A percentile compares a stretch with the other conserved stretches of the same genome.
These are phyloP conservation scores for Cyclospora cayetanensis DNA, from an alignment of 169 alveolate genomes.

Conservation along the genomic window DNA sequence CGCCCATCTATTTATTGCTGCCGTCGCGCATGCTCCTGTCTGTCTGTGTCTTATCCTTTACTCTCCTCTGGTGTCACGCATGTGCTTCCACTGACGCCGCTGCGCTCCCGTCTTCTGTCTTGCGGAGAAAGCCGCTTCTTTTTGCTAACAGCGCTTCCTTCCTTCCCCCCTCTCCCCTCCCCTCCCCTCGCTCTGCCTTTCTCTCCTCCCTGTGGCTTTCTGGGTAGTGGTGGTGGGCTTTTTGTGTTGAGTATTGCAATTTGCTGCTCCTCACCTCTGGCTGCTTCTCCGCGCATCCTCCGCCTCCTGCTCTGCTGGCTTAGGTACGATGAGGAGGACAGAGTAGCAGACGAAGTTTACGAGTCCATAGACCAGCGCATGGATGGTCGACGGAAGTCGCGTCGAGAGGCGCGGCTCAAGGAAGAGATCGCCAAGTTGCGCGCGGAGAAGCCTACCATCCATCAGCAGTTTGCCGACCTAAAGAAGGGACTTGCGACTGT, in stretches of 20 bases:
- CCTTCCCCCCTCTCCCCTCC: too few relatives aligned
- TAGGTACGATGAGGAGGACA: constrained; percentile 94
- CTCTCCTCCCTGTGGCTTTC: not conserved
- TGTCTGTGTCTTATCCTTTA: too few relatives aligned
- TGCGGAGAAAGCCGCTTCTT: too few relatives aligned
- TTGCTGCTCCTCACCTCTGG: not conserved
- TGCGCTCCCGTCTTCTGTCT: too few relatives aligned
- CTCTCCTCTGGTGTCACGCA: too few relatives aligned
- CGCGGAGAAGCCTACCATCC: constrained; percentile 84
- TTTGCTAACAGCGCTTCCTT: too few relatives aligned
- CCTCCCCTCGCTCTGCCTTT: not conserved
- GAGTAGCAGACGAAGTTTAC: constrained; percentile 93
- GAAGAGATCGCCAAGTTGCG: constrained; percentile 88
- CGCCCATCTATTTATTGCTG: too few relatives aligned
- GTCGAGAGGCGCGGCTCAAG: constrained; percentile 89
- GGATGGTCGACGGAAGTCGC: constrained; percentile 90
- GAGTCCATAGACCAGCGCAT: constrained; percentile 90
- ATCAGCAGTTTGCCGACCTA: constrained; percentile 76
- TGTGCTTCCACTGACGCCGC: too few relatives aligned
- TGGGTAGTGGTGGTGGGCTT: not conserved
- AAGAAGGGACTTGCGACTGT: constrained; percentile 75
- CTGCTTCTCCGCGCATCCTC: not conserved
- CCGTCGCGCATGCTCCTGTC: too few relatives aligned
- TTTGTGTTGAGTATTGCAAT: not conserved
- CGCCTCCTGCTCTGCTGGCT: not conserved